phyloP scores from a whole-genome alignment of 371 early-diverging fungal species.

The Cladochytrium tenue region DNA sequence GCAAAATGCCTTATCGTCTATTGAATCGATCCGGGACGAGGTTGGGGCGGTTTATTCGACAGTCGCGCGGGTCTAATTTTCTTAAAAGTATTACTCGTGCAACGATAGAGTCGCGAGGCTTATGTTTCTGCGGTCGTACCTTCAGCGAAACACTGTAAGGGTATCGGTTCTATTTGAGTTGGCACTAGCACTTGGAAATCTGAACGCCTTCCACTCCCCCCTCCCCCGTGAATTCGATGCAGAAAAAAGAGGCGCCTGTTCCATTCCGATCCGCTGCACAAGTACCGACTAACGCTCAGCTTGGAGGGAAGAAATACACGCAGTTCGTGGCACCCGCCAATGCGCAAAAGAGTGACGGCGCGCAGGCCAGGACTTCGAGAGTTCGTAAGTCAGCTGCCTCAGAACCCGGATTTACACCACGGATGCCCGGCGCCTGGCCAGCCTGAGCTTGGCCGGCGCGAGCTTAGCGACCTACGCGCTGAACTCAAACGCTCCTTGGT shows the following conservation, averaged over 20 bases:
- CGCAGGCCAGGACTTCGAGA: too few relatives aligned
- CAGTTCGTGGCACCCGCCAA: neutral
- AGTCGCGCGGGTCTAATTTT: neutral
- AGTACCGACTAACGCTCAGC: neutral
- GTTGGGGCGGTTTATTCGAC: slow-evolving; percentile 3
- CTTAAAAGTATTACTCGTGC: slow-evolving; percentile 23
- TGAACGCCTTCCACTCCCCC: neutral
- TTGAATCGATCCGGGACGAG: slow-evolving; percentile 23
- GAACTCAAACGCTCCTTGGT: too few relatives aligned
- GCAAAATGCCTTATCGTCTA: slow-evolving; percentile 17
- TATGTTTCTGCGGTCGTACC: slow-evolving; percentile 27
- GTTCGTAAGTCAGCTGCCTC: too few relatives aligned
- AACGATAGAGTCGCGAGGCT: slow-evolving; percentile 25
- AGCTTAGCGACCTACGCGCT: too few relatives aligned
- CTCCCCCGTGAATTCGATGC: neutral
- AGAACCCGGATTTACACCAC: too few relatives aligned
- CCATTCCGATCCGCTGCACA: neutral
- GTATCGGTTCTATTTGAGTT: too few relatives aligned
- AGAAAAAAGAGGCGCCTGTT: neutral
- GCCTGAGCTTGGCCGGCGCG: too few relatives aligned
- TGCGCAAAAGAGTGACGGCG: too few relatives aligned
- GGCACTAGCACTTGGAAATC: too few relatives aligned
- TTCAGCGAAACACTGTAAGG: slow-evolving; percentile 8
- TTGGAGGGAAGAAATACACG: too few relatives aligned
- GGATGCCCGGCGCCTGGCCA: too few relatives aligned